These are phyloP conservation scores for Suhomyces vadensis DNA, from an alignment of 805 yeast species.

Conservation along the genomic window DNA sequence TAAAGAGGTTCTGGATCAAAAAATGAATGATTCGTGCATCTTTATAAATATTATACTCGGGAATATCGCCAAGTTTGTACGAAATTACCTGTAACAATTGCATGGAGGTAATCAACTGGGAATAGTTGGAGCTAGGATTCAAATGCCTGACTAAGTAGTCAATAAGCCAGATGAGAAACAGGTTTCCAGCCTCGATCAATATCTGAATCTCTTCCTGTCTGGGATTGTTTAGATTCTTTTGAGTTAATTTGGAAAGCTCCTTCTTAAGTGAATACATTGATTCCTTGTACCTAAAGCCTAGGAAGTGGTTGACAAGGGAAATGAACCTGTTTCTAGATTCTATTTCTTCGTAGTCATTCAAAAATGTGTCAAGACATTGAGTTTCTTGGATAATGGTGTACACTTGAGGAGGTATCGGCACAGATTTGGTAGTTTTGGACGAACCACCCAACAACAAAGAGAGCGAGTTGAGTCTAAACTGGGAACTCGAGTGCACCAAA, in stretches of 20 bases:
- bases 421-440: conserved; percentile 41
- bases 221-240: conserved; percentile 18
- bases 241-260: conserved; percentile 44
- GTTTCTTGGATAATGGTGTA: conserved; percentile 45
- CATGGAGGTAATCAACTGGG: conserved; percentile 25
- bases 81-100: conserved; percentile 16
- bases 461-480: conserved; percentile 54
- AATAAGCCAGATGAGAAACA: conserved; percentile 51
- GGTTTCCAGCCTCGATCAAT: conserved; percentile 5
- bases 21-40: conserved; percentile 39
- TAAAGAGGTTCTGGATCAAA: conserved; percentile 61
- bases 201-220: conserved; percentile 12
- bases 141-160: conserved; percentile 55
- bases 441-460: conserved; percentile 63
- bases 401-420: conserved; percentile 48
- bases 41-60: conserved; percentile 44
- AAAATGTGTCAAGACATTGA: conserved; percentile 45
- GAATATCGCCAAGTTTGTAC: conserved; percentile 25
- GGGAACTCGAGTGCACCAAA: conserved; percentile 47
- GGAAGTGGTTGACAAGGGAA: conserved; percentile 61
- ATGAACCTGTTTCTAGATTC: conserved; percentile 67
- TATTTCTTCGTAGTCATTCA: conserved; percentile 60
- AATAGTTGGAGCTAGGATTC: conserved; percentile 52
- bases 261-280: conserved; percentile 61
- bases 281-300: conserved; percentile 61